Percentiles rank a stretch among this genome's conserved stretches.
Conservation (phyloP, 352 stramenopile genomes). For the Phytophthora pinifolia region DNA sequence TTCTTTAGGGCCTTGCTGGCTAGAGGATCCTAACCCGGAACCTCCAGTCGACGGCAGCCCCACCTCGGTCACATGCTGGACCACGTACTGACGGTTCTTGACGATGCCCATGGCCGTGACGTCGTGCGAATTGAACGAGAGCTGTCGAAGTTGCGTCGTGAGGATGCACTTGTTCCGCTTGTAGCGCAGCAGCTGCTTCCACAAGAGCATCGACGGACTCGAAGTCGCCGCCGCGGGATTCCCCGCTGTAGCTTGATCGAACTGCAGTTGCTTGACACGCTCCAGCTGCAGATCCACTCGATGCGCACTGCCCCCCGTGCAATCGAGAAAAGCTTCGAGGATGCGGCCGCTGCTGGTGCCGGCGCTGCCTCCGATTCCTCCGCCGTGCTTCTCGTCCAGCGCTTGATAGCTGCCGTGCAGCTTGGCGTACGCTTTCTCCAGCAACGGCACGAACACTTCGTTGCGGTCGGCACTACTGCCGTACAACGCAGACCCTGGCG, state of each 20-base stretch:
- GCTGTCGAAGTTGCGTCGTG: conserved; percentile 66
- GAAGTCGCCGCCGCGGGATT: conserved; percentile 18
- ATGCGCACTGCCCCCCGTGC: conserved; percentile 82
- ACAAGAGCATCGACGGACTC: conserved; percentile 43
- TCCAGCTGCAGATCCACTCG: conserved; percentile 72
- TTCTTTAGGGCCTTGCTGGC: conserved; percentile 2
- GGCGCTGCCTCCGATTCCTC: conserved; percentile 31
- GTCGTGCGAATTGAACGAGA: conserved; percentile 64
- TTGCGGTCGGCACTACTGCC: conserved; percentile 74
- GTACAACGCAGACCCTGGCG: conserved; percentile 63
- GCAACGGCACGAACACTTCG: conserved; percentile 84
- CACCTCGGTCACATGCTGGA: conserved; percentile 74
- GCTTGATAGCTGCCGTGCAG: conserved; percentile 77
- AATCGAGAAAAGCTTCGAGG: conserved; percentile 86
- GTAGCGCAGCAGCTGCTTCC: conserved; percentile 69
- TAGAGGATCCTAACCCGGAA: too few relatives aligned
- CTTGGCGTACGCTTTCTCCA: conserved; percentile 92
- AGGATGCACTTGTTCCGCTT: conserved; percentile 61
- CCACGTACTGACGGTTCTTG: conserved; percentile 77
- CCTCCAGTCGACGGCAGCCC: conserved; percentile 7
- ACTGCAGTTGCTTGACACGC: conserved; percentile 30
- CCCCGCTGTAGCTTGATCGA: conserved; percentile 23
- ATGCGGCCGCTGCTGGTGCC: conserved; percentile 60
- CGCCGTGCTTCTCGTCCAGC: conserved; percentile 44
- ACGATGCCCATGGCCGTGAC: conserved; percentile 63